Evolutionary conservation across 2,329 filamentous ascomycete species (phyloP).

Genomic region (Aspergillus fumigatus): DNA sequence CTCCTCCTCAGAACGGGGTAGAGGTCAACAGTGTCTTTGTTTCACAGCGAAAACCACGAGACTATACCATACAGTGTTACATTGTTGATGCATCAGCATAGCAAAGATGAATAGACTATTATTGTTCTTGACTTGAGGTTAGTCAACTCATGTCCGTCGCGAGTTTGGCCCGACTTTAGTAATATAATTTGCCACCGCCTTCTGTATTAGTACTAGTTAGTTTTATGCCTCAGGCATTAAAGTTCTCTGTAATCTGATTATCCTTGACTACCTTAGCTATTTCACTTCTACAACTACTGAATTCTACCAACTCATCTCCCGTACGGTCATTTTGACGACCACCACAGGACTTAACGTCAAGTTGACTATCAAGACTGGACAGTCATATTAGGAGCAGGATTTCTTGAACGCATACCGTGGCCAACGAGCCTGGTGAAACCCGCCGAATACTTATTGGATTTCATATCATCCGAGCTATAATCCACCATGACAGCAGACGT

Average conservation of each 20-base stretch:
- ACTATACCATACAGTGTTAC: no score
- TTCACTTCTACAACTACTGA: not conserved
- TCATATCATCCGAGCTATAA: not conserved
- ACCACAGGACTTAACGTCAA: not conserved
- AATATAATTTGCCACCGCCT: constrained; percentile 11
- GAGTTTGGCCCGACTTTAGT: not conserved
- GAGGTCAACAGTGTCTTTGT: no score
- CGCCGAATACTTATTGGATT: not conserved
- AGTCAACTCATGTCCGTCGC: not conserved
- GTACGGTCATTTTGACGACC: not conserved
- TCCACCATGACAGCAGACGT: constrained; percentile 32
- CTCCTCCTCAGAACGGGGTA: no score
- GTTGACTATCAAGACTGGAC: not conserved
- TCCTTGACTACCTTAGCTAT: not conserved
- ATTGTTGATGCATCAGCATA: no score
- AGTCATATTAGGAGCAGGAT: not conserved
- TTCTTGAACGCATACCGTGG: not conserved
- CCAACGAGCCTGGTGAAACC: not conserved
- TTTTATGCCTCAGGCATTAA: not conserved
- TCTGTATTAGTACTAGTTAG: constrained; percentile 1
- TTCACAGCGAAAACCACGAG: no score
- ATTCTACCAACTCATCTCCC: not conserved
- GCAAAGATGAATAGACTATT: no score
- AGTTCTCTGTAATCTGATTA: not conserved
- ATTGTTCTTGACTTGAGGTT: no score